These are phyloP conservation scores for Areca catechu DNA, from an alignment of 176 grass and related monocot genomes.

Conservation along the genomic window DNA sequence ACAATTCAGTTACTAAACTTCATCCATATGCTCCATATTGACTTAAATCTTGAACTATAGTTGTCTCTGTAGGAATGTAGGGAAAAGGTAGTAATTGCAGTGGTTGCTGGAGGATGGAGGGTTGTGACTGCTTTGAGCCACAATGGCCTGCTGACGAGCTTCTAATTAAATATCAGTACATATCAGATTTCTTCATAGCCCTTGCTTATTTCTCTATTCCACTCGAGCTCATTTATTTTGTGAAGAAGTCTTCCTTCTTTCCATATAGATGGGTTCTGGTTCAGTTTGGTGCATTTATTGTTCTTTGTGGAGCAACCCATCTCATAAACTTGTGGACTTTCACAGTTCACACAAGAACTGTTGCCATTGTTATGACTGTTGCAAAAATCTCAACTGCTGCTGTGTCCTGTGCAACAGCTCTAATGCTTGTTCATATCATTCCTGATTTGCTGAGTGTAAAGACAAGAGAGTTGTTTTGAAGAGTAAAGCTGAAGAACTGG, in stretches of 20 bases:
- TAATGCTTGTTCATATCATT: slow-evolving; percentile 69
- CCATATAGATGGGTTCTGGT: slow-evolving; percentile 65
- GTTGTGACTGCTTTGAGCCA: slow-evolving; percentile 68
- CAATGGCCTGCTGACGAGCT: slow-evolving; percentile 58
- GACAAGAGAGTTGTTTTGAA: slow-evolving; percentile 56
- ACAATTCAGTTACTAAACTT: no score
- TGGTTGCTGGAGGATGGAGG: slow-evolving; percentile 31
- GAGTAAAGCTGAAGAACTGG: slow-evolving; percentile 58
- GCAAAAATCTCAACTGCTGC: slow-evolving; percentile 53
- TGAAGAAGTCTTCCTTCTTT: slow-evolving; percentile 69
- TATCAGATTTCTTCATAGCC: slow-evolving; percentile 84
- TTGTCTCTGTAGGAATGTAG: slow-evolving; percentile 3
- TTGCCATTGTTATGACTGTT: slow-evolving; percentile 56
- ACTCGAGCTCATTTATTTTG: slow-evolving; percentile 76
- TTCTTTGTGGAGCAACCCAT: slow-evolving; percentile 66
- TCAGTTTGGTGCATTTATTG: slow-evolving; percentile 64
- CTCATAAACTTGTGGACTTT: slow-evolving; percentile 72
- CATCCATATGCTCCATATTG: no score
- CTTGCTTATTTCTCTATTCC: slow-evolving; percentile 77
- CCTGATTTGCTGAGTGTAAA: slow-evolving; percentile 65
- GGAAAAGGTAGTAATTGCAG: background rate
- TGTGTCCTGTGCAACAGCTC: slow-evolving; percentile 52
- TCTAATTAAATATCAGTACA: slow-evolving; percentile 62
- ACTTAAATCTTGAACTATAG: no score
- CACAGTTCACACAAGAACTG: slow-evolving; percentile 39